These are phyloP conservation scores for Barnettozyma populi DNA, from an alignment of 805 yeast species.

Conservation along the genomic window DNA sequence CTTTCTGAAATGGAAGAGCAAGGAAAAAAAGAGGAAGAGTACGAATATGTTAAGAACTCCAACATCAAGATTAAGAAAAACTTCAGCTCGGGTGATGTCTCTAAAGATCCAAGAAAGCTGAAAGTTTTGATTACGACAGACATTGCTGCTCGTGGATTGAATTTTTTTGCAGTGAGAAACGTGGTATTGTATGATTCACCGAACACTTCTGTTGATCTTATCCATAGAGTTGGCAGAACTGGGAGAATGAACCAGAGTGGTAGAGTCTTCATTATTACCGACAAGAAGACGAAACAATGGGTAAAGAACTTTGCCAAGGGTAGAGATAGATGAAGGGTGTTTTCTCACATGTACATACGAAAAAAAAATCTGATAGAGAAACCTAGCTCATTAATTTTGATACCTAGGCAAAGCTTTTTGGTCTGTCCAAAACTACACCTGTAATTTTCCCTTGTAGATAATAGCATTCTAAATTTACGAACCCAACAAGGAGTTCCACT, in stretches of 20 bases:
- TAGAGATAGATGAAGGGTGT: slow-evolving; percentile 39
- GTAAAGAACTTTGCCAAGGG: slow-evolving; percentile 54
- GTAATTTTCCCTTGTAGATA: too few relatives aligned
- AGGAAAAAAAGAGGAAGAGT: slow-evolving; percentile 8
- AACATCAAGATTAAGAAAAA: slow-evolving; percentile 26
- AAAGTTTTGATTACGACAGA: slow-evolving; percentile 85
- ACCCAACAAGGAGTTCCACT: too few relatives aligned
- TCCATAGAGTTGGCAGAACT: slow-evolving; percentile 91
- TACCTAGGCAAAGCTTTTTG: too few relatives aligned
- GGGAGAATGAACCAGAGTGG: slow-evolving; percentile 91
- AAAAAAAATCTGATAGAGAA: not conserved
- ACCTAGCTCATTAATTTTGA: too few relatives aligned
- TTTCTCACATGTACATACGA: not conserved
- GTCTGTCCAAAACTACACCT: too few relatives aligned
- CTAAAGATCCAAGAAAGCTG: slow-evolving; percentile 29
- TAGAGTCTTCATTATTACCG: slow-evolving; percentile 75
- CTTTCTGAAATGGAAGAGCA: slow-evolving; percentile 17
- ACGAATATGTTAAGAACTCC: slow-evolving; percentile 28
- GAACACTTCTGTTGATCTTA: slow-evolving; percentile 72
- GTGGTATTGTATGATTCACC: slow-evolving; percentile 86
- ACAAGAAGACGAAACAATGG: slow-evolving; percentile 67
- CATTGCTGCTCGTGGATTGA: slow-evolving; percentile 83
- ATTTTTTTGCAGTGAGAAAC: slow-evolving; percentile 75
- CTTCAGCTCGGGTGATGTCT: not conserved
- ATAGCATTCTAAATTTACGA: too few relatives aligned